Conservation (phyloP, 352 stramenopile species). For the Globisporangium cystogenes region DNA sequence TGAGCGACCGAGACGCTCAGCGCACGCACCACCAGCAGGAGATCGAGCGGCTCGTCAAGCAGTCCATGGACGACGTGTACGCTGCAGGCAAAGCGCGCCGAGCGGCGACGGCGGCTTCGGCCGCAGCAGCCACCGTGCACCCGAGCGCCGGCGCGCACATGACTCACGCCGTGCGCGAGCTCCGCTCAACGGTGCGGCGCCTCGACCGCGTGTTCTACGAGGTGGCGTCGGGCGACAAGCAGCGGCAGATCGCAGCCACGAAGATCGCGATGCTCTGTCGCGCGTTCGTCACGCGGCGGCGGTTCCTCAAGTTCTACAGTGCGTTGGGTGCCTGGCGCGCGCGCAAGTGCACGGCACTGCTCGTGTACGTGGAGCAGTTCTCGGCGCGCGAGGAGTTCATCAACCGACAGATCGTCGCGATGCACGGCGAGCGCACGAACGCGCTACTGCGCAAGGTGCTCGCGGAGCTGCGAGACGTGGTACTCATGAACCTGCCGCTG, state of each 20-base stretch:
- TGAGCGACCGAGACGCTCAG: not conserved
- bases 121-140: slow-evolving; percentile 9
- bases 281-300: slow-evolving; percentile 41
- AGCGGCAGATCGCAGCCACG: slow-evolving; percentile 62
- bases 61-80: slow-evolving; percentile 43
- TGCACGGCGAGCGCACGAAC: slow-evolving; percentile 33
- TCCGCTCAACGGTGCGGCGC: slow-evolving; percentile 55
- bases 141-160: slow-evolving; percentile 43
- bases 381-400: slow-evolving; percentile 59
- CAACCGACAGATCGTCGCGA: slow-evolving; percentile 34
- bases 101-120: not conserved
- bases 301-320: slow-evolving; percentile 31
- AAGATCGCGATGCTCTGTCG: slow-evolving; percentile 52
- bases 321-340: slow-evolving; percentile 51
- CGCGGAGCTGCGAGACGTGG: slow-evolving; percentile 59
- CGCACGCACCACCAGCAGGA: slow-evolving; percentile 23
- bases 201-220: slow-evolving; percentile 78
- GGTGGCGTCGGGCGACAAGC: slow-evolving; percentile 65
- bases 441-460: slow-evolving; percentile 41
- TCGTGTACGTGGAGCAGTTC: slow-evolving; percentile 62
- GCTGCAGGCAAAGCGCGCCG: slow-evolving; percentile 8
- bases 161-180: slow-evolving; percentile 46
- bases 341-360: slow-evolving; percentile 27
- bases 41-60: slow-evolving; percentile 46
- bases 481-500: slow-evolving; percentile 62